Conservation (phyloP, 768 basidiomycete genomes). For the Rhizopogon roseolus region DNA sequence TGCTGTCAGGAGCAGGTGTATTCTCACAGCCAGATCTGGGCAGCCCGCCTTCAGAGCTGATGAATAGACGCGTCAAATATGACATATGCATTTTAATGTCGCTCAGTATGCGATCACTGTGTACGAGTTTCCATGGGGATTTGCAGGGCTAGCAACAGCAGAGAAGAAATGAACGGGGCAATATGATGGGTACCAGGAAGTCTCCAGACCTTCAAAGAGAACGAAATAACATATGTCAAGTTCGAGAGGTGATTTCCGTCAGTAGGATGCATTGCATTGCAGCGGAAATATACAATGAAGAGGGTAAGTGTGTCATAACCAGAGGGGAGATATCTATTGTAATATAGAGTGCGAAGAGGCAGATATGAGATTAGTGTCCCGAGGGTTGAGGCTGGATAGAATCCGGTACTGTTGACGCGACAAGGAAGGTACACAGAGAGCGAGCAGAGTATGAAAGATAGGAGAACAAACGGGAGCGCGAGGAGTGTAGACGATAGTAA, state of each 20-base stretch:
- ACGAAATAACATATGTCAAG: not conserved
- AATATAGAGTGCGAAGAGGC: not conserved
- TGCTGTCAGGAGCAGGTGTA: no score
- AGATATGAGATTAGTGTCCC: not conserved
- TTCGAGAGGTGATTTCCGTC: constrained; percentile 1
- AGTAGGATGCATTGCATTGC: constrained; percentile 25
- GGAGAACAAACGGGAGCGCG: not conserved
- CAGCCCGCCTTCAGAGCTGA: no score
- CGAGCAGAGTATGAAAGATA: not conserved
- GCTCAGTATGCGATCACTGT: no score
- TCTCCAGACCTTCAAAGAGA: no score
- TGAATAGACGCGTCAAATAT: no score
- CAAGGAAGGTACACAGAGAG: not conserved
- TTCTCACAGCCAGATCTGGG: no score
- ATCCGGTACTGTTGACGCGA: not conserved
- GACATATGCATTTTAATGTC: no score
- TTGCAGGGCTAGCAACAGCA: not conserved
- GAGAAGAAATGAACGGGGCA: no score
- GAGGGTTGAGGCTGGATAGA: not conserved
- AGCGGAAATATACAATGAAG: constrained; percentile 30
- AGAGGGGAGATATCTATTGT: not conserved
- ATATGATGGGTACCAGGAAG: no score
- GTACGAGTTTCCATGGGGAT: not conserved
- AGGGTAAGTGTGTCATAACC: constrained; percentile 19
- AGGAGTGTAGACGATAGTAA: not conserved